Percentiles rank a stretch among this genome's conserved stretches.
Evolutionary conservation across 768 basidiomycete genomes (phyloP).

Genomic region (Termitomyces sp.): DNA sequence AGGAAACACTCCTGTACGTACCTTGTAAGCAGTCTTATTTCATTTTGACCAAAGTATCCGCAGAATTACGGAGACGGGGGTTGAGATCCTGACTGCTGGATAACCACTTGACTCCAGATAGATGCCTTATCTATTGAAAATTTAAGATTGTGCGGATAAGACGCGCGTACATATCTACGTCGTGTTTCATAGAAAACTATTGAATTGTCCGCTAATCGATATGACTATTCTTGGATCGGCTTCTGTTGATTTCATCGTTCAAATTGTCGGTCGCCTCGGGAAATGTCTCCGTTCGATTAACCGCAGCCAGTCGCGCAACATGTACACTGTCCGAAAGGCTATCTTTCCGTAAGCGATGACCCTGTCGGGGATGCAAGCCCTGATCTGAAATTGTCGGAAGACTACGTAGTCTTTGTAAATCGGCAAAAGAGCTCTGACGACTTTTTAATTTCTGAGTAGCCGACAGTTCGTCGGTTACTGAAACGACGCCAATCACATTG

Average conservation of each 20-base stretch:
- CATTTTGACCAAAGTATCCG: background rate
- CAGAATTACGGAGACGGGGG: slow-evolving; percentile 89
- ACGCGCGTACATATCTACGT: background rate
- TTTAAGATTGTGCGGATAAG: background rate
- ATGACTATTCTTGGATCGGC: slow-evolving; percentile 20
- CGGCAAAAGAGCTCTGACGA: slow-evolving; percentile 74
- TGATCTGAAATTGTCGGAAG: slow-evolving; percentile 26
- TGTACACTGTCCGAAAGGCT: slow-evolving; percentile 63
- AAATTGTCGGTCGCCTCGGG: slow-evolving; percentile 58
- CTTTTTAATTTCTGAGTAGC: slow-evolving; percentile 43
- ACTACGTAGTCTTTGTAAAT: slow-evolving; percentile 61
- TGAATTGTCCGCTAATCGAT: slow-evolving; percentile 11
- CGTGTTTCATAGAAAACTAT: background rate
- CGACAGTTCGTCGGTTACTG: slow-evolving; percentile 40
- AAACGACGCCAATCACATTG: slow-evolving; percentile 70
- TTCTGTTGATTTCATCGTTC: slow-evolving; percentile 54
- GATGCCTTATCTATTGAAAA: background rate
- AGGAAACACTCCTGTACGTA: slow-evolving; percentile 90
- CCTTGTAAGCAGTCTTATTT: background rate
- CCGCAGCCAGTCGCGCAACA: slow-evolving; percentile 55
- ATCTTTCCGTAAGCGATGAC: slow-evolving; percentile 48
- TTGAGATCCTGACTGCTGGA: slow-evolving; percentile 74
- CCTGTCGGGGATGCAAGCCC: slow-evolving; percentile 36
- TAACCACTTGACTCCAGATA: slow-evolving; percentile 2
- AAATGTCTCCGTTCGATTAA: slow-evolving; percentile 56